phyloP scores from a whole-genome alignment of 2,329 filamentous ascomycete genomes.

The Aspergillus japonicus region DNA sequence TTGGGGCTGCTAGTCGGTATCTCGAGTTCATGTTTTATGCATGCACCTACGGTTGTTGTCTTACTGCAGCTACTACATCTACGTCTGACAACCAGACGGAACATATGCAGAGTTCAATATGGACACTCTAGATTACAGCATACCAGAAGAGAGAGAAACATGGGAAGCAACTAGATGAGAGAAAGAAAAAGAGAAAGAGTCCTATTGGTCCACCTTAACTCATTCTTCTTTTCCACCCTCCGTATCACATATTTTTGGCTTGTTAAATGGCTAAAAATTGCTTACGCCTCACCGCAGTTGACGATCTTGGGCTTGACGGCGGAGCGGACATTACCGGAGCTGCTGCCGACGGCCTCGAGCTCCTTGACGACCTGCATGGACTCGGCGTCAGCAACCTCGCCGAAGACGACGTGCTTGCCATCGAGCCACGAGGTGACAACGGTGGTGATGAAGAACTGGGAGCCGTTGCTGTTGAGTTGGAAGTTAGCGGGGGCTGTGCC shows the following conservation, averaged over 20 bases:
- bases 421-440: slow-evolving; percentile 66
- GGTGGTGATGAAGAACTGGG: slow-evolving; percentile 72
- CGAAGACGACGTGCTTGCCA: slow-evolving; percentile 69
- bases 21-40: too few species aligned
- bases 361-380: slow-evolving; percentile 57
- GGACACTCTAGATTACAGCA: slow-evolving; percentile 33
- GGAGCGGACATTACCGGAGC: slow-evolving; percentile 53
- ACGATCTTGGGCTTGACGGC: slow-evolving; percentile 57
- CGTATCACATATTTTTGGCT: not conserved
- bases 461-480: slow-evolving; percentile 56
- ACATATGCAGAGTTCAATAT: slow-evolving; percentile 9
- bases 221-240: not conserved
- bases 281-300: slow-evolving; percentile 49
- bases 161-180: not conserved
- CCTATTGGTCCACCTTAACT: slow-evolving; percentile 6
- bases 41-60: too few species aligned
- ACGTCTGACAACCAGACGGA: not conserved
- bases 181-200: not conserved
- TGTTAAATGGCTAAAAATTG: not conserved
- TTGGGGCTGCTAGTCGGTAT: too few species aligned
- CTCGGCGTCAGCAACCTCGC: slow-evolving; percentile 57
- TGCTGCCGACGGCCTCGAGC: slow-evolving; percentile 60
- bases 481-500: not conserved
- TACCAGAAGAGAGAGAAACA: slow-evolving; percentile 10
- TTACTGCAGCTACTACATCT: too few species aligned